Percentiles rank a stretch among this genome's conserved stretches.
phyloP scores from a whole-genome alignment of 768 basidiomycete species.

The Pilatotrama ljubarskyi region DNA sequence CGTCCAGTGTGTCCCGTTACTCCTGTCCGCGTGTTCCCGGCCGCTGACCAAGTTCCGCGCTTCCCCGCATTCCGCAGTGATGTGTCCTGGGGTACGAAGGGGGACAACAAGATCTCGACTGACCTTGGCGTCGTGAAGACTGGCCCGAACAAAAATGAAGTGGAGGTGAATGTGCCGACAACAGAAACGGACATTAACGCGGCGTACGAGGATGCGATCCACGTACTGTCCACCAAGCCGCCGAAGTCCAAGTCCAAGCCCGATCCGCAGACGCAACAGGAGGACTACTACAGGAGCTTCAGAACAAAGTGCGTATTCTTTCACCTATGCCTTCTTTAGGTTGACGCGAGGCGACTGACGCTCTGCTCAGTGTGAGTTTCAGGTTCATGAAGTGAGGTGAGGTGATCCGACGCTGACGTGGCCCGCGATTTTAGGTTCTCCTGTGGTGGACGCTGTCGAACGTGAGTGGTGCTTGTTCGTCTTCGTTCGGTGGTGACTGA shows the following conservation, averaged over 20 bases:
- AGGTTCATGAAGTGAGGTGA: background rate
- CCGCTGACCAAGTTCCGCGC: background rate
- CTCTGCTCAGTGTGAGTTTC: slow-evolving; percentile 32
- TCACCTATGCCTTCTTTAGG: background rate
- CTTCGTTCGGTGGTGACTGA: slow-evolving; percentile 5
- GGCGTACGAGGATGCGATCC: slow-evolving; percentile 89
- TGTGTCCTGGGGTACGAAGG: slow-evolving; percentile 96
- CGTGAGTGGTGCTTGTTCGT: slow-evolving; percentile 41
- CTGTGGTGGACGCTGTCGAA: slow-evolving; percentile 90
- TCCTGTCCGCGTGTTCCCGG: background rate
- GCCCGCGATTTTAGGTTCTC: slow-evolving; percentile 51
- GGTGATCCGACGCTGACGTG: slow-evolving; percentile 17
- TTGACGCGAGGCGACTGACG: slow-evolving; percentile 19
- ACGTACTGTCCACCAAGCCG: slow-evolving; percentile 74
- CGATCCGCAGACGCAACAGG: slow-evolving; percentile 64
- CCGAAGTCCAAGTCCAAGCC: slow-evolving; percentile 67
- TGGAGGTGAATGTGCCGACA: slow-evolving; percentile 84
- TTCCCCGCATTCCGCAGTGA: slow-evolving; percentile 45
- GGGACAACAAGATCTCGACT: slow-evolving; percentile 81
- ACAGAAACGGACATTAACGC: slow-evolving; percentile 88
- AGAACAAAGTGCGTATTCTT: slow-evolving; percentile 66
- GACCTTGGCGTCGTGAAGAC: slow-evolving; percentile 83
- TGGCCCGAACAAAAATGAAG: slow-evolving; percentile 71
- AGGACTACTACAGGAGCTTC: slow-evolving; percentile 88
- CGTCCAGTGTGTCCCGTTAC: slow-evolving; percentile 51